Evolutionary conservation across 2,329 filamentous ascomycete species (phyloP).

Genomic region (Tolypocladium album): DNA sequence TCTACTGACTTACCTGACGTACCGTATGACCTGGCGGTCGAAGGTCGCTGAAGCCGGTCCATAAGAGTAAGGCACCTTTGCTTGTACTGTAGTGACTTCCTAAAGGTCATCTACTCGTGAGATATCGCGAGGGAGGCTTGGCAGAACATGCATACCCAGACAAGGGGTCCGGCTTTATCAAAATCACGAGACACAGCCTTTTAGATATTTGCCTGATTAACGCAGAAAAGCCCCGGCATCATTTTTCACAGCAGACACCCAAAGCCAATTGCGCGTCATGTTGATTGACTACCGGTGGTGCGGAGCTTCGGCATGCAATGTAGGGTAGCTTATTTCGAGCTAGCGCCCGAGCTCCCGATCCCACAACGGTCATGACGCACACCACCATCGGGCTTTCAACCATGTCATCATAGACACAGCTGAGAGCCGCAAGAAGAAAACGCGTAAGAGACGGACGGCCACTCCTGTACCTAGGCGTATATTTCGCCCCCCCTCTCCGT

Average conservation of each 20-base stretch:
- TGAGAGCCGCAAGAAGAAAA: conserved; percentile 2
- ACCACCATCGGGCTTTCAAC: conserved; percentile 17
- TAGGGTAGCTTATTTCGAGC: background rate
- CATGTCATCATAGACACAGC: conserved; percentile 12
- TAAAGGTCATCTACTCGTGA: too few species aligned
- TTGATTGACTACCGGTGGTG: background rate
- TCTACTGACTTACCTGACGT: too few species aligned
- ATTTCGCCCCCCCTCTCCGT: too few species aligned
- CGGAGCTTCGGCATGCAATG: background rate
- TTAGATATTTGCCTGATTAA: background rate
- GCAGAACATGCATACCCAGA: too few species aligned
- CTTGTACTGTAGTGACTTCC: too few species aligned
- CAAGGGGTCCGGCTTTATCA: background rate
- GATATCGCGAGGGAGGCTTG: too few species aligned
- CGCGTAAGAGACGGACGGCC: background rate
- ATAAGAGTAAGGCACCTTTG: too few species aligned
- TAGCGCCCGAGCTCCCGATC: conserved; percentile 14
- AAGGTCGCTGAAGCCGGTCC: too few species aligned
- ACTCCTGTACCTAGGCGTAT: background rate
- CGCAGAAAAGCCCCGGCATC: background rate
- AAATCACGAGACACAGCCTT: background rate
- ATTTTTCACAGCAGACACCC: background rate
- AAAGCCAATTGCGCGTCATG: background rate
- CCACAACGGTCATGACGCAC: conserved; percentile 16
- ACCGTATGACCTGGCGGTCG: background rate